Evolutionary conservation across 2,329 filamentous ascomycete genomes (phyloP).

Genomic region (Cercospora canescens): DNA sequence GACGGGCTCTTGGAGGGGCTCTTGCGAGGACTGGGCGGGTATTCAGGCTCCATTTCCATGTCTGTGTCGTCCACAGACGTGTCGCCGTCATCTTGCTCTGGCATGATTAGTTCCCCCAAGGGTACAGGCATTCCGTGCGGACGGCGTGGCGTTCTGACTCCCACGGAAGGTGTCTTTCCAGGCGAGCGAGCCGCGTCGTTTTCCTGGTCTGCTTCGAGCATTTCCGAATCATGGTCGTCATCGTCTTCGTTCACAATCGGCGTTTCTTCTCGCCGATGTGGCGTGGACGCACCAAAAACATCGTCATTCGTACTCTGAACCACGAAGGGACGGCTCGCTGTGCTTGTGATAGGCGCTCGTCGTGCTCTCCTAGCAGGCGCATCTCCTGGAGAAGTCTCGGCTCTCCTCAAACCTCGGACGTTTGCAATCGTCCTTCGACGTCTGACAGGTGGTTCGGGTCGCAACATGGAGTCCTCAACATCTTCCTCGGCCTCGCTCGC

Average conservation of each 20-base stretch:
- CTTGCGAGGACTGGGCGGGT: slow-evolving; percentile 39
- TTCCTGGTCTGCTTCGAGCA: slow-evolving; percentile 47
- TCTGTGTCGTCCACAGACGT: slow-evolving; percentile 17
- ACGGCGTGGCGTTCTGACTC: slow-evolving; percentile 28
- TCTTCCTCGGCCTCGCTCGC: slow-evolving; percentile 19
- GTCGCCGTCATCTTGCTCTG: slow-evolving; percentile 29
- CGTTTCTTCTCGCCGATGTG: neutral
- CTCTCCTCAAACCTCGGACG: slow-evolving; percentile 26
- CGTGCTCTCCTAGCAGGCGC: slow-evolving; percentile 19
- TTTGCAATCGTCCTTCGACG: slow-evolving; percentile 31
- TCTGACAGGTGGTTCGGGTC: slow-evolving; percentile 25
- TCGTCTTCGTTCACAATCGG: slow-evolving; percentile 6
- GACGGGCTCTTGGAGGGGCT: slow-evolving; percentile 32
- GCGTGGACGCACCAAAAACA: slow-evolving; percentile 18
- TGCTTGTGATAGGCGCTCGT: slow-evolving; percentile 1
- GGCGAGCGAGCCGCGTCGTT: slow-evolving; percentile 49
- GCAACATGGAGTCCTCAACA: slow-evolving; percentile 17
- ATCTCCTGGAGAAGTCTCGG: slow-evolving; percentile 29
- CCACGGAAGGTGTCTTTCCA: slow-evolving; percentile 37
- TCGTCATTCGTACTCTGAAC: slow-evolving; percentile 27
- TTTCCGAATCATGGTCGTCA: slow-evolving; percentile 37
- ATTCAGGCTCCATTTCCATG: slow-evolving; percentile 33
- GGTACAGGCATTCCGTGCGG: slow-evolving; percentile 34
- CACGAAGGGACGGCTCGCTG: slow-evolving; percentile 26
- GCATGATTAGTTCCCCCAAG: slow-evolving; percentile 33